Base-by-base conservation (phyloP, 2,329 filamentous ascomycete genomes). In the Aspergillus japonicus region DNA sequence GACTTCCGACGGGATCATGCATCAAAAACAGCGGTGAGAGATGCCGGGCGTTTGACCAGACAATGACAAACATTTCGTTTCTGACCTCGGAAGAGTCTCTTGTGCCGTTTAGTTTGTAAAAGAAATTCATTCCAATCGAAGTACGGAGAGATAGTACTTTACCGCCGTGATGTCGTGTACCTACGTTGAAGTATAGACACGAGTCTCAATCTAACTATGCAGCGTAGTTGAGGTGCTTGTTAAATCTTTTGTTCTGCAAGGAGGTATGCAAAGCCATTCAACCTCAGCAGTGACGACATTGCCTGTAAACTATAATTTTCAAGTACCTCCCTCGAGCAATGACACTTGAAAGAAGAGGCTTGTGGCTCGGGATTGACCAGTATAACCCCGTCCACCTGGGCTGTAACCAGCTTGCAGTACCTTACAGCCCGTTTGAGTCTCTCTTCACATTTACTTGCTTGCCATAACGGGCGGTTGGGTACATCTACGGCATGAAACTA, bases 401-500 rank as follows among this genome's bases (percentile, higher is more conserved):
- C 39, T 44, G 33, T 31, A 6, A 12, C 31, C 5, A 44, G 44
- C 47, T n/a, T 60, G 60, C 60, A 60, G 58, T 59, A 62, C 62
- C 60, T 60, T 47, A 64, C 60, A 57, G 57, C 57, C 39, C 12
- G 24, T 53, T 51, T 62, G 39, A 16, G 39, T 44, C 39, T 44
- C 39, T 44, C 39, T 44, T 16, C 26, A 29, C 26, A 29, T 29
- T 29, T 29, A 29, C 26, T 29, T 23, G 11, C 35, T 5, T 16
- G 14, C 57, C 62, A 60, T 51, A 23, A 50, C 56, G 57, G 55
- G 57, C 54, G 50, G 53, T 55, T 55, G 53, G 53, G 53, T 55
- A 55, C 53, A 48, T 48, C 42, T 55, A 47, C 44, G 39, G 14
- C 39, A 16, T 44, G 14, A 6, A 19, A 44, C 39, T 44, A 19